Percentiles rank a stretch among this genome's conserved stretches.
Conservation (phyloP, 2,329 filamentous ascomycete genomes). For the Trichoderma simmonsii region DNA sequence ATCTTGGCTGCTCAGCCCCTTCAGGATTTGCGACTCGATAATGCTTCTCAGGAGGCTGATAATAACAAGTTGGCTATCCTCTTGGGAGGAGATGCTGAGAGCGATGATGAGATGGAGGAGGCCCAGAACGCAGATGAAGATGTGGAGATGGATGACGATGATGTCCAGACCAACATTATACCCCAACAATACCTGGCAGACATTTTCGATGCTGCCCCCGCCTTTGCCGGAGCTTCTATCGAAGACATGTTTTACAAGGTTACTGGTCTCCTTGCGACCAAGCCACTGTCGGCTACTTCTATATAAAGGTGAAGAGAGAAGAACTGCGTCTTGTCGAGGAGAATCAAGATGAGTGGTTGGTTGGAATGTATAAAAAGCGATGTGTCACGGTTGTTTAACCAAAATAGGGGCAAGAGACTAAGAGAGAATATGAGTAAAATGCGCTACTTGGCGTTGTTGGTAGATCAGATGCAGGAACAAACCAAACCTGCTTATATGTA, state of each 20-base stretch:
- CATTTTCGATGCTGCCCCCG: conserved; percentile 67
- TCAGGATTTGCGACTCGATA: conserved; percentile 51
- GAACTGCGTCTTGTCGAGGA: neutral
- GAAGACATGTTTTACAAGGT: conserved; percentile 76
- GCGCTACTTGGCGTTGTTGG: neutral
- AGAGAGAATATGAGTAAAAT: neutral
- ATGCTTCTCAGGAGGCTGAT: conserved; percentile 29
- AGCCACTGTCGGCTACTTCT: conserved; percentile 39
- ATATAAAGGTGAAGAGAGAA: conserved; percentile 8
- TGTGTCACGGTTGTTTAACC: neutral
- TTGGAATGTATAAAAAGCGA: neutral
- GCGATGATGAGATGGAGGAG: conserved; percentile 41
- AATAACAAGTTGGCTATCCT: conserved; percentile 30
- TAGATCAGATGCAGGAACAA: conserved; percentile 9
- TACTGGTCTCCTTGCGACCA: conserved; percentile 56
- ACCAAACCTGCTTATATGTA: neutral
- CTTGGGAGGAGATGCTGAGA: conserved; percentile 40
- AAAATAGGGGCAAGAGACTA: neutral
- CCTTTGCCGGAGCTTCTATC: conserved; percentile 67
- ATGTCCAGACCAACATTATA: conserved; percentile 58
- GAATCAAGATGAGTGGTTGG: neutral
- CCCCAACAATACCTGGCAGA: conserved; percentile 65
- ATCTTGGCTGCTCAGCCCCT: conserved; percentile 54
- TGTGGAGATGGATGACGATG: conserved; percentile 45
- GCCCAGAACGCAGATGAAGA: conserved; percentile 38